Base-by-base conservation (phyloP, 805 yeast species). In the Zygosaccharomyces rouxii region DNA sequence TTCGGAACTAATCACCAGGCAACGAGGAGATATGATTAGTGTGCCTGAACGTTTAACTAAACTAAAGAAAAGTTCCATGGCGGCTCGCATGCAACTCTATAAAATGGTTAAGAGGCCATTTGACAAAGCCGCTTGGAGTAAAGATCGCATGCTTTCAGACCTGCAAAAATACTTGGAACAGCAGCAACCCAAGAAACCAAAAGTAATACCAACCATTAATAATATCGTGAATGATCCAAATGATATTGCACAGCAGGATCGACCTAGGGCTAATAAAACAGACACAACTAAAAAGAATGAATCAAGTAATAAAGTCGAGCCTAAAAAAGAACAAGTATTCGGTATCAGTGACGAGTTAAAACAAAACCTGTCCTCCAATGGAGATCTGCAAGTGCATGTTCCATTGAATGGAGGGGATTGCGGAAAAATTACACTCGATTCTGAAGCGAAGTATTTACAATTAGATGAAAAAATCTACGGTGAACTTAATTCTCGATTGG, bases 1-100 rank as follows among this genome's bases (percentile, higher is more conserved):
- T 65, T 71, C 86, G 1, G 79, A 76, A 41, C 54, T 63, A 37
- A 81, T 84, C 25, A 51, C 77, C 5, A 70, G 69, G 14, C 80
- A 82, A 39, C 75, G 85, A 25, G 76, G 73, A 29, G 45, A 48
- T 10, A 35, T 58, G n/a, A 38, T 55, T 13, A 38, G 44, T 5
- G 52, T 58, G 25, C 54, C 58, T 7, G 55, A 48, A 21, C 44
- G 47, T 5, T 42, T 62, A 2, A 29, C 14, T 5, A 64, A 55
- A 42, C 46, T 59, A 47, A 58, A 48, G 28, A 57, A 56, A 6
- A 53, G 54, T 28, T 48, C 63, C 3, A 39, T 55, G 42, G 47
- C 59, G 5, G 44, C 54, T 11, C 66, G 60, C 35, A 44, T 58
- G 3, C 57, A 56, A 25, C 49, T 64, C 10, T 51, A 52, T 26